phyloP scores from a whole-genome alignment of 352 stramenopile genomes.

The Blastocystis sp. region DNA sequence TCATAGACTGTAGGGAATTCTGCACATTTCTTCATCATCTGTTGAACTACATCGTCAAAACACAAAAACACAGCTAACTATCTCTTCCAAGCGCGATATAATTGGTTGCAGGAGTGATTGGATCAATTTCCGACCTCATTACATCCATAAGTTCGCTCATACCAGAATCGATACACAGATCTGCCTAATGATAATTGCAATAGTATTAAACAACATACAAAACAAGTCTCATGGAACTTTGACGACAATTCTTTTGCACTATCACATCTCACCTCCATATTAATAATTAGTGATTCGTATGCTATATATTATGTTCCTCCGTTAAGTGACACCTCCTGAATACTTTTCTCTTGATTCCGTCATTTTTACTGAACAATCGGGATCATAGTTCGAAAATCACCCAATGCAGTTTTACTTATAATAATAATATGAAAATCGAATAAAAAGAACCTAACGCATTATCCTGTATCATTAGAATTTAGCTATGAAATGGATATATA shows the following conservation, averaged over 20 bases:
- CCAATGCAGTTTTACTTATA: too few species aligned
- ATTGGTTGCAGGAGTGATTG: slow-evolving; percentile 1
- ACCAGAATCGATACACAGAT: slow-evolving; percentile 9
- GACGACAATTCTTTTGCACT: background rate
- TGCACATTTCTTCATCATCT: slow-evolving; percentile 50
- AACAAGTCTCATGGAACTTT: slow-evolving; percentile 16
- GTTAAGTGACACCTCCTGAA: background rate
- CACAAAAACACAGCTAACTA: background rate
- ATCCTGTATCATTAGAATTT: too few species aligned
- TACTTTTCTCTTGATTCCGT: background rate
- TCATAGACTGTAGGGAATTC: slow-evolving; percentile 41
- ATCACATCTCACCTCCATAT: slow-evolving; percentile 32
- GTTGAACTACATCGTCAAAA: slow-evolving; percentile 24
- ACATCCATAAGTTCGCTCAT: slow-evolving; percentile 51
- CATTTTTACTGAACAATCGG: background rate
- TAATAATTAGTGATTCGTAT: slow-evolving; percentile 1
- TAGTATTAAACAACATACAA: background rate
- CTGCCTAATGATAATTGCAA: background rate
- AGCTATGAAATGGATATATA: too few species aligned
- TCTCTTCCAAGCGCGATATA: slow-evolving; percentile 56
- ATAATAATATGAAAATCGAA: too few species aligned
- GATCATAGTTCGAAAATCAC: too few species aligned
- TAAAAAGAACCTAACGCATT: too few species aligned
- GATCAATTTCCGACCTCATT: background rate
- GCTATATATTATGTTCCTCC: background rate